Evolutionary conservation across 345 rosid genomes (phyloP), one percentile per base, ranked within the genome.

Genomic region (Leavenworthia alabamica): DNA sequence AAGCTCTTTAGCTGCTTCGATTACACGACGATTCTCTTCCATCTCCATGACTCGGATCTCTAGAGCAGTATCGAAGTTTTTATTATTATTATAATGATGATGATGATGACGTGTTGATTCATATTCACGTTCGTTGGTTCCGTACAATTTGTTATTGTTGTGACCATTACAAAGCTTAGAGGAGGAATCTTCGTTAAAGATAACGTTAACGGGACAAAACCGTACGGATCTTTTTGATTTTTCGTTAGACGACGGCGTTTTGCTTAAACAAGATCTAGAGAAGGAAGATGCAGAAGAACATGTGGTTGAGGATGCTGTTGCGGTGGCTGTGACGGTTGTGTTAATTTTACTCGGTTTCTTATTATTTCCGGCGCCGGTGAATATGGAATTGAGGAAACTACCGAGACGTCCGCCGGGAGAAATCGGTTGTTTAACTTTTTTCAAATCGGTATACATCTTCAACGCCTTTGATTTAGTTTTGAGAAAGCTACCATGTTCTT

Each of bases 361-460:
- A 0, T 76, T 19, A 45, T 65, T 72, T 2, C 70, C 66, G 31
- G 56, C 70, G 60, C 60, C 69, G 52, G 64, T 75, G 81, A 92
- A 87, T 7, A 92, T 72, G 9, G 97, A 81, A 68, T 86, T 89
- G n/a, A 89, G 79, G 67, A 89, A 92, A 61, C 69, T 80, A 2
- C 96, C 77, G 28, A 92, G 81, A 56, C 84, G 81, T 1, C 88
- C 88, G 4, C 91, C 96, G 0, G 99, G 99, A 14, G 99, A 92
- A 60, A 89, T 81, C 3, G 98, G 98, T 57, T 92, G 98, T 68
- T 86, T 89, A 6, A 80, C 84, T 71, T 82, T 91, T 83, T 86
- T 88, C 28, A 88, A 71, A 52, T 86, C 95, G 51, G 72, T 78
- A 68, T 89, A 89, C 66, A 89, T 82, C 79, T 81, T 86, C 60